These are phyloP conservation scores for Carex sylvatica DNA, from an alignment of 202 grass and related monocot genomes.

Conservation along the genomic window DNA sequence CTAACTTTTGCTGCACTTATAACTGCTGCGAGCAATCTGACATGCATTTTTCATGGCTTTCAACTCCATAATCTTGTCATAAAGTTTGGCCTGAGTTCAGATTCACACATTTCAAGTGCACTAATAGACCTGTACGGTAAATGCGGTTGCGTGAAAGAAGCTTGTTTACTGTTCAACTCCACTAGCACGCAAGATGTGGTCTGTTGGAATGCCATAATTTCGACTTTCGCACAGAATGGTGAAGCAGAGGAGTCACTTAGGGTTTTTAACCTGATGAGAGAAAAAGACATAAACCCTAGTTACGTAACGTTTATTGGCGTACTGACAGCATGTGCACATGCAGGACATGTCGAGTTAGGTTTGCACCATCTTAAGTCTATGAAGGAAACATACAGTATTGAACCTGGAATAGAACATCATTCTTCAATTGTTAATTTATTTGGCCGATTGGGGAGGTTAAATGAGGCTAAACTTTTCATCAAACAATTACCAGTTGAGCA, in stretches of 20 bases:
- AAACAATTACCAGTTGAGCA: conserved; percentile 72
- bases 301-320: conserved; percentile 73
- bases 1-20: conserved; percentile 75
- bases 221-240: conserved; percentile 60
- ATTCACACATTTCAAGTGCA: conserved; percentile 66
- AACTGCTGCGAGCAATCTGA: conserved; percentile 58
- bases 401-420: conserved; percentile 70
- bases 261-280: conserved; percentile 56
- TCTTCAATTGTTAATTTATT: conserved; percentile 70
- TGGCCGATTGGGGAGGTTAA: conserved; percentile 57
- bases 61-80: conserved; percentile 64
- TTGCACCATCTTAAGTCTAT: conserved; percentile 57
- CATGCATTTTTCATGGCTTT: conserved; percentile 63
- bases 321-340: conserved; percentile 74
- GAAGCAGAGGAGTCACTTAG: conserved; percentile 53
- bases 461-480: conserved; percentile 63
- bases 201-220: conserved; percentile 88
- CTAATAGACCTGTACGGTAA: conserved; percentile 88
- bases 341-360: conserved; percentile 59
- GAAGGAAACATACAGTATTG: conserved; percentile 45
- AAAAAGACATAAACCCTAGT: conserved; percentile 50
- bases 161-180: conserved; percentile 59
- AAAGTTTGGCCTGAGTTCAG: conserved; percentile 46
- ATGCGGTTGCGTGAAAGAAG: conserved; percentile 65
- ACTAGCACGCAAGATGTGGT: conserved; percentile 45